Conservation (phyloP, 805 yeast species). For the Vanderwaltozyma polyspora region DNA sequence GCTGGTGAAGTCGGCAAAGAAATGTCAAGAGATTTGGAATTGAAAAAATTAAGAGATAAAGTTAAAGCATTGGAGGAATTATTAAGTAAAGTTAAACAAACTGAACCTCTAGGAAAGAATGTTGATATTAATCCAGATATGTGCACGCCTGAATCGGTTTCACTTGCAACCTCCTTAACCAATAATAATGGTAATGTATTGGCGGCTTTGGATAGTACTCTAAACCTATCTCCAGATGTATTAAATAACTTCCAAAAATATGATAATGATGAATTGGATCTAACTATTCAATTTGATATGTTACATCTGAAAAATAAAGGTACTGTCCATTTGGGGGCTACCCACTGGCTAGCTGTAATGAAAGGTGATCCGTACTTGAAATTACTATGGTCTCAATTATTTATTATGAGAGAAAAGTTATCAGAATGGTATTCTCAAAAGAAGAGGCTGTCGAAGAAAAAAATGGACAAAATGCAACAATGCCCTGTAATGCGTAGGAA, state of each 20-base stretch:
- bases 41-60: conserved; percentile 45
- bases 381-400: conserved; percentile 41
- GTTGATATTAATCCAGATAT: not conserved
- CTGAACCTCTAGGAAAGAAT: not conserved
- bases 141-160: not conserved
- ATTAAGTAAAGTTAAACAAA: conserved; percentile 16
- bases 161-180: too few relatives aligned
- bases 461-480: not conserved
- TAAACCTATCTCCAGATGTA: not conserved
- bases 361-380: conserved; percentile 47
- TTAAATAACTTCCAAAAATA: conserved; percentile 5
- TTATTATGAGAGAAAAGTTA: conserved; percentile 31
- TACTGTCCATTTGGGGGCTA: conserved; percentile 37
- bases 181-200: not conserved
- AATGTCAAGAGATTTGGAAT: conserved; percentile 35
- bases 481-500: not conserved
- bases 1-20: conserved; percentile 39
- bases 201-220: not conserved
- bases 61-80: conserved; percentile 37
- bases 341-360: conserved; percentile 50
- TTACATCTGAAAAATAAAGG: conserved; percentile 33
- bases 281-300: conserved; percentile 35
- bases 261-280: conserved; percentile 27
- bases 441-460: not conserved
- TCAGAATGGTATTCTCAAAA: conserved; percentile 25